phyloP scores from a whole-genome alignment of 2,329 filamentous ascomycete species.

The Neofusicoccum sp. region DNA sequence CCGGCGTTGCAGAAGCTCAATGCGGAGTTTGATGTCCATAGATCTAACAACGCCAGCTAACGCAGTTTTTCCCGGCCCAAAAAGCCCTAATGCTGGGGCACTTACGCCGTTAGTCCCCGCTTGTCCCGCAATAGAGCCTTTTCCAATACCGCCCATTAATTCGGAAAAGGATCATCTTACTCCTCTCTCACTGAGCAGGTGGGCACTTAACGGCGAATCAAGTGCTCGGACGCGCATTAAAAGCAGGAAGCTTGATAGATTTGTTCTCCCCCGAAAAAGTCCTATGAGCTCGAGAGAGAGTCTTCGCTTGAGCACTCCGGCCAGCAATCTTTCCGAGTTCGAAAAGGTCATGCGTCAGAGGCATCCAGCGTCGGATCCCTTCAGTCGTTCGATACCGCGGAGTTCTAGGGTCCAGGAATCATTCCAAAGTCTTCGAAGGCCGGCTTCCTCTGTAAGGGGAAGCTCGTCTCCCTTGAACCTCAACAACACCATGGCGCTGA shows the following conservation, averaged over 20 bases:
- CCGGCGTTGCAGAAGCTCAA: background rate
- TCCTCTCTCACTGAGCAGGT: slow-evolving; percentile 28
- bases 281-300: slow-evolving; percentile 45
- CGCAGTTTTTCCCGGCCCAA: background rate
- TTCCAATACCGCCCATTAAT: slow-evolving; percentile 22
- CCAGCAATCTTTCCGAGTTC: slow-evolving; percentile 44
- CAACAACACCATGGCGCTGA: background rate
- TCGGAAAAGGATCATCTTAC: slow-evolving; percentile 2
- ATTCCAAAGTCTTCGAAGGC: slow-evolving; percentile 28
- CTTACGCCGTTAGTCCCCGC: background rate
- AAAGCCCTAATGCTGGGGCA: background rate
- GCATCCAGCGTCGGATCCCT: slow-evolving; percentile 51
- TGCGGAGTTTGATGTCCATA: slow-evolving; percentile 4
- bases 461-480: background rate
- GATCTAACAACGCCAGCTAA: slow-evolving; percentile 6
- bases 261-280: slow-evolving; percentile 51
- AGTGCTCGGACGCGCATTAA: slow-evolving; percentile 23
- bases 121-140: slow-evolving; percentile 15
- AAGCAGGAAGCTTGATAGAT: slow-evolving; percentile 54
- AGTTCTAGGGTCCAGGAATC: slow-evolving; percentile 34
- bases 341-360: slow-evolving; percentile 48
- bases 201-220: slow-evolving; percentile 27
- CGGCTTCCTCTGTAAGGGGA: background rate
- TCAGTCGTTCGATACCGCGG: slow-evolving; percentile 44
- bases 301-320: slow-evolving; percentile 53